Conservation (phyloP, 768 basidiomycete species). For the Collybia mongolica region DNA sequence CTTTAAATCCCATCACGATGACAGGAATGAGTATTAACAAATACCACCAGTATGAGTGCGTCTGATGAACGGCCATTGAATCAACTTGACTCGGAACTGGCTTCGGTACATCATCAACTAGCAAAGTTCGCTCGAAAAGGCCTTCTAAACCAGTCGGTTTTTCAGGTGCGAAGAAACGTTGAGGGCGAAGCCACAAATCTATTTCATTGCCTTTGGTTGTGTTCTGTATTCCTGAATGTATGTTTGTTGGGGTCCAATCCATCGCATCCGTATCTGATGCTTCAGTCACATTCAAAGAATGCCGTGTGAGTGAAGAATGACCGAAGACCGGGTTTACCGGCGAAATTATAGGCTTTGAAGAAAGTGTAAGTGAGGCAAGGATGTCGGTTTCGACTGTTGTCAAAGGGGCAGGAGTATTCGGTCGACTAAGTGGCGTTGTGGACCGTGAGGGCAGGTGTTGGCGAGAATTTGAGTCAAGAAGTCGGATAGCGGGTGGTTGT, state of each 20-base stretch:
- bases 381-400: constrained; percentile 50
- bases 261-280: constrained; percentile 43
- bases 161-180: constrained; percentile 77
- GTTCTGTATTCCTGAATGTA: constrained; percentile 19
- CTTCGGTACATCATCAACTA: constrained; percentile 43
- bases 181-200: constrained; percentile 61
- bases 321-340: constrained; percentile 64
- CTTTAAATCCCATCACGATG: constrained; percentile 21
- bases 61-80: too few relatives aligned
- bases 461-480: constrained; percentile 57
- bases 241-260: constrained; percentile 68
- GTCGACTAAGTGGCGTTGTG: constrained; percentile 36
- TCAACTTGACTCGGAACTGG: not conserved
- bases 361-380: constrained; percentile 61
- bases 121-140: constrained; percentile 60
- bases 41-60: constrained; percentile 26
- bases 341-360: constrained; percentile 57
- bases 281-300: constrained; percentile 18
- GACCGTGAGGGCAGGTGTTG: constrained; percentile 38
- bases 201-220: constrained; percentile 24
- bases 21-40: constrained; percentile 26
- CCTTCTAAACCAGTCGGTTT: constrained; percentile 75
- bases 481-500: constrained; percentile 68
- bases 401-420: constrained; percentile 17
- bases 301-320: constrained; percentile 53